Evolutionary conservation across 2,329 filamentous ascomycete species (phyloP).

Genomic region (Microthyrium microscopicum): DNA sequence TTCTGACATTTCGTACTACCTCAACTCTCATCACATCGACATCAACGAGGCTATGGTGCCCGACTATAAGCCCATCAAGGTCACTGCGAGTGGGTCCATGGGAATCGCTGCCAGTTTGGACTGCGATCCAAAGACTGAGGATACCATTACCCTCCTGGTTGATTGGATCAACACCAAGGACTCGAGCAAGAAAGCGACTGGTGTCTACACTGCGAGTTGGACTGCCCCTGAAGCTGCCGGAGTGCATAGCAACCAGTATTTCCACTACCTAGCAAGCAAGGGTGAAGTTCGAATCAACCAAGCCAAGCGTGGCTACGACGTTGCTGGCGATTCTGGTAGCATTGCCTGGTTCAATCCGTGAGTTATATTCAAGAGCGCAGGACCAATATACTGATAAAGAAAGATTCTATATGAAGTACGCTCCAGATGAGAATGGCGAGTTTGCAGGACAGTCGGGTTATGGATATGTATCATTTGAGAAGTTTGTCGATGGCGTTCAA

Average conservation of each 20-base stretch:
- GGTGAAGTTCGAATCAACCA: slow-evolving; percentile 86
- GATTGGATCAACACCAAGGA: slow-evolving; percentile 67
- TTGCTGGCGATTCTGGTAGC: slow-evolving; percentile 57
- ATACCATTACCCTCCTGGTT: slow-evolving; percentile 81
- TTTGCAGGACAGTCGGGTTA: slow-evolving; percentile 85
- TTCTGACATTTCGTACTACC: slow-evolving; percentile 88
- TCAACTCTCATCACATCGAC: slow-evolving; percentile 90
- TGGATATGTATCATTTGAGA: slow-evolving; percentile 88
- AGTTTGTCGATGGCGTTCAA: slow-evolving; percentile 79
- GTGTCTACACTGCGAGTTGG: slow-evolving; percentile 88
- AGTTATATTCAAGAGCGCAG: slow-evolving; percentile 13
- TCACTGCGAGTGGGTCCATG: slow-evolving; percentile 60
- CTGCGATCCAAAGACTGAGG: slow-evolving; percentile 68
- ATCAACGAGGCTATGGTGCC: slow-evolving; percentile 85
- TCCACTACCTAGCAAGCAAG: slow-evolving; percentile 75
- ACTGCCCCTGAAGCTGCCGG: slow-evolving; percentile 83
- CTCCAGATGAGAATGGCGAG: slow-evolving; percentile 86
- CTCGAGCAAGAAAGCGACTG: slow-evolving; percentile 57
- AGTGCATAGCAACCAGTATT: slow-evolving; percentile 94
- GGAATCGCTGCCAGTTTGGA: slow-evolving; percentile 66
- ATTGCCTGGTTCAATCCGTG: slow-evolving; percentile 77
- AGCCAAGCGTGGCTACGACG: slow-evolving; percentile 85
- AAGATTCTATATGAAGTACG: slow-evolving; percentile 82
- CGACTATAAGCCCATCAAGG: slow-evolving; percentile 60
- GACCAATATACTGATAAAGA: background rate